Conservation (phyloP, 176 grass and related monocot genomes). For the Rhynchospora breviuscula region DNA sequence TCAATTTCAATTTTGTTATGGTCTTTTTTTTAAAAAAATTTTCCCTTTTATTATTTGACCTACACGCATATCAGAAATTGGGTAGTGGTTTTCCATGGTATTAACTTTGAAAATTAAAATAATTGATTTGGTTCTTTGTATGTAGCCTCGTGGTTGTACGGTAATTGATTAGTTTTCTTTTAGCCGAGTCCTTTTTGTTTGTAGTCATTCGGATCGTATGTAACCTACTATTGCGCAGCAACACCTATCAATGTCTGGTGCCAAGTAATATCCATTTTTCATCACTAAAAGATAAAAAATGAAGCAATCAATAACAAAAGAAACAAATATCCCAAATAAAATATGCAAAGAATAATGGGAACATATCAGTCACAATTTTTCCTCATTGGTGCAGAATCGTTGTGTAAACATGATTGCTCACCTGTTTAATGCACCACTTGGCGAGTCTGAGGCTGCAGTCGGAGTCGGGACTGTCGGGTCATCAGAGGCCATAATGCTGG, state of each 20-base stretch:
- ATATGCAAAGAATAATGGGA: not conserved
- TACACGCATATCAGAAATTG: not conserved
- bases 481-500: constrained; percentile 98
- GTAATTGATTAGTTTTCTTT: too few species aligned
- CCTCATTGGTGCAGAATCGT: constrained; percentile 50
- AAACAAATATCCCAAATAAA: not conserved
- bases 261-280: not conserved
- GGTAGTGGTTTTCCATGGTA: not conserved
- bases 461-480: constrained; percentile 95
- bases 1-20: not conserved
- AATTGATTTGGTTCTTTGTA: not conserved
- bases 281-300: not conserved
- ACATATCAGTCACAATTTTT: not conserved
- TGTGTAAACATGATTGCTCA: constrained; percentile 98
- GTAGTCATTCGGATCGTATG: too few species aligned
- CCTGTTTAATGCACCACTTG: constrained; percentile 83
- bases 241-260: too few species aligned
- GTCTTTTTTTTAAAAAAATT: not conserved
- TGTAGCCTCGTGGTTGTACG: not conserved
- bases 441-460: constrained; percentile 71
- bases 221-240: too few species aligned
- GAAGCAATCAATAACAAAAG: not conserved
- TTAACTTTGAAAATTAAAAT: not conserved
- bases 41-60: not conserved
- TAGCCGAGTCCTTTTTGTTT: too few species aligned